These are phyloP conservation scores for Russula sp. DNA, from an alignment of 768 basidiomycete genomes.

Conservation along the genomic window DNA sequence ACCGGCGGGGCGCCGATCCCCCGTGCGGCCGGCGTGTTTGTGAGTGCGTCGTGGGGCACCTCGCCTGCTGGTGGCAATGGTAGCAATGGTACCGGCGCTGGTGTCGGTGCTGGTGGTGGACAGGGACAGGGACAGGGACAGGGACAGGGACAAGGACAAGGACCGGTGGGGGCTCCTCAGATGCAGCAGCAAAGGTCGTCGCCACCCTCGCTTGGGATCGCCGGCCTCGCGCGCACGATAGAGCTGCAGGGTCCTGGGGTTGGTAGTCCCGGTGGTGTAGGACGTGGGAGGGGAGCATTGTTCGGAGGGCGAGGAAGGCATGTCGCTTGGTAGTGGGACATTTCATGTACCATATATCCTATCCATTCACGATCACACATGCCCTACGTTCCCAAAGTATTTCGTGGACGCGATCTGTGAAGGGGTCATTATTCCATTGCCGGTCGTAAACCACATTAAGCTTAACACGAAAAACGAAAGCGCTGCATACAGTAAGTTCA, in stretches of 20 bases:
- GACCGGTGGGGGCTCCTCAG: conserved; percentile 14
- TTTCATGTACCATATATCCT: background rate
- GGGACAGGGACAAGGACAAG: background rate
- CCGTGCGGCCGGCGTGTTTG: conserved; percentile 10
- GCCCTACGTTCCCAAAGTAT: background rate
- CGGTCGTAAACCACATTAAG: conserved; percentile 1
- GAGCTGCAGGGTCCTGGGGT: conserved; percentile 16
- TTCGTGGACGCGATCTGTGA: background rate
- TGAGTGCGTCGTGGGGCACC: conserved; percentile 18
- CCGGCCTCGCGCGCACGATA: conserved; percentile 11
- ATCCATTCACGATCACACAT: background rate
- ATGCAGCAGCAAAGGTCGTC: conserved; percentile 26
- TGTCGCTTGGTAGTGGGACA: conserved; percentile 9
- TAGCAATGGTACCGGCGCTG: conserved; percentile 5
- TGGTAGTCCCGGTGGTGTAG: conserved; percentile 1
- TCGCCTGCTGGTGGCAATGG: background rate
- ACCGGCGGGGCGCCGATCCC: background rate
- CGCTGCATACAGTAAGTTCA: background rate
- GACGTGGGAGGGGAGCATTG: conserved; percentile 15
- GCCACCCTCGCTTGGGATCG: conserved; percentile 27
- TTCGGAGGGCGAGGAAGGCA: conserved; percentile 20
- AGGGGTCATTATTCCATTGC: background rate
- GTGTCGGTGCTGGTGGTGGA: conserved; percentile 1
- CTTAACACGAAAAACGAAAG: background rate
- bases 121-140: background rate